Base-by-base conservation (phyloP, 2,329 filamentous ascomycete species). In the Microsporum canis region DNA sequence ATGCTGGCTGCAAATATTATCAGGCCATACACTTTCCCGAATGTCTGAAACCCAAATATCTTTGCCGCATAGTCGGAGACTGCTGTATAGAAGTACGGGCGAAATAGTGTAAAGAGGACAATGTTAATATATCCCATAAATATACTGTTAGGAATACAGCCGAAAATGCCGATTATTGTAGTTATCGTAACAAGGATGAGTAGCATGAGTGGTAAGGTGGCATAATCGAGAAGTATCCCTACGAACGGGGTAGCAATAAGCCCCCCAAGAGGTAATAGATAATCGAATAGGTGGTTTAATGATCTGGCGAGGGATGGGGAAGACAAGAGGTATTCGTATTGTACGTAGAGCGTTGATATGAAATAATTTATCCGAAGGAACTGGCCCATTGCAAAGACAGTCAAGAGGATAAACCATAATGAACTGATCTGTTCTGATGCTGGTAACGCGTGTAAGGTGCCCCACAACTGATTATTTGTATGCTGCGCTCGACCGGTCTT, bases 31-130 rank as follows among this genome's bases (percentile, higher is more conserved):
- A 96, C 89, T 55, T 88, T 94, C 45, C 91, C 91, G 68, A 96
- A 96, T 0, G 90, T 96, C 61, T 86, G 81, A 75, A 96, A 95
- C 12, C 91, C 91, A 71, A 96, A 96, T 36, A 96, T 89, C 74
- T 95, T 96, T 65, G 89, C 91, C 12, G 84, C 84, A 72, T 95
- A 95, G 76, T 96, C 91, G 31, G 87, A 92, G 62, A 96, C 88
- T 5, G 89, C 85, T 0, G 90, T 95, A 76, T 96, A 96, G 75
- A 95, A 96, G 34, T 96, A 85, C 0, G 91, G 91, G 0, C 91
- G 84, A 69, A 94, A 91, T 27, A 95, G 73, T 8, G 94, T 88
- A 68, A 96, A 95, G n/a, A 96, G 80, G 33, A 80, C 75, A 57
- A 96, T 79, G 64, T 91, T 91, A n/a, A 80, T 76, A 67, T 95